Percentiles rank a stretch among this genome's conserved stretches.
Evolutionary conservation across 352 stramenopile genomes (phyloP).

Genomic region (Thalassiosira sp.): DNA sequence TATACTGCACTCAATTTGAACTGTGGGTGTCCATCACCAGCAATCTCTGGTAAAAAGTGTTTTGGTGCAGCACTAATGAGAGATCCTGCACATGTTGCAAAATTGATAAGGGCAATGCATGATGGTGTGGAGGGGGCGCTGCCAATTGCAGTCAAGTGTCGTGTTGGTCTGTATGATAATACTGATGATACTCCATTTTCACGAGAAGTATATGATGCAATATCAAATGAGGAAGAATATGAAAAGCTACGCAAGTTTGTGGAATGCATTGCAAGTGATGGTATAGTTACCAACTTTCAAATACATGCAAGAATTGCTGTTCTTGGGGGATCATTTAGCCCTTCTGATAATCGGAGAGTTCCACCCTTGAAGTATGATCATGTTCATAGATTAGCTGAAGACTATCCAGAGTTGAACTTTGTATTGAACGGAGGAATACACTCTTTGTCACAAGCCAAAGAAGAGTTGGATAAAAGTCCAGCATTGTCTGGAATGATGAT

Average conservation of each 20-base stretch:
- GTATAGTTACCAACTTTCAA: conserved; percentile 92
- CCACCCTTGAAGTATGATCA: conserved; percentile 95
- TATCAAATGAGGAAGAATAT: conserved; percentile 92
- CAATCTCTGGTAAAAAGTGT: conserved; percentile 77
- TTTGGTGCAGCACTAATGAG: conserved; percentile 98
- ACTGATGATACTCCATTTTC: conserved; percentile 50
- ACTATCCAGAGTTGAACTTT: conserved; percentile 93
- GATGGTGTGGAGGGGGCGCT: conserved; percentile 48
- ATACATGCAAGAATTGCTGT: conserved; percentile 96
- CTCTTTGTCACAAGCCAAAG: conserved; percentile 88
- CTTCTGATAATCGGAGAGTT: conserved; percentile 95
- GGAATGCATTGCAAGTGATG: conserved; percentile 84
- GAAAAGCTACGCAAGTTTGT: conserved; percentile 92
- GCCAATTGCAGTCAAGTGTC: conserved; percentile 95
- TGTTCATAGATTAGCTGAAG: conserved; percentile 90
- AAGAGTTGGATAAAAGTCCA: conserved; percentile 76
- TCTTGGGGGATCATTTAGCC: conserved; percentile 89
- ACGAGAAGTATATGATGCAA: conserved; percentile 48
- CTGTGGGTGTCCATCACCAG: conserved; percentile 71
- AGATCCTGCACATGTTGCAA: conserved; percentile 90
- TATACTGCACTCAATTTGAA: conserved; percentile 80
- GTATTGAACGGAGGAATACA: conserved; percentile 96
- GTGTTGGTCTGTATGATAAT: conserved; percentile 86
- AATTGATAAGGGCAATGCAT: conserved; percentile 89
- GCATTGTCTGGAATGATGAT: conserved; percentile 83